Percentiles rank a stretch among this genome's conserved stretches.
These are phyloP conservation scores for Waltiozyma sp. DNA, from an alignment of 1,139 yeast species.

Conservation along the genomic window DNA sequence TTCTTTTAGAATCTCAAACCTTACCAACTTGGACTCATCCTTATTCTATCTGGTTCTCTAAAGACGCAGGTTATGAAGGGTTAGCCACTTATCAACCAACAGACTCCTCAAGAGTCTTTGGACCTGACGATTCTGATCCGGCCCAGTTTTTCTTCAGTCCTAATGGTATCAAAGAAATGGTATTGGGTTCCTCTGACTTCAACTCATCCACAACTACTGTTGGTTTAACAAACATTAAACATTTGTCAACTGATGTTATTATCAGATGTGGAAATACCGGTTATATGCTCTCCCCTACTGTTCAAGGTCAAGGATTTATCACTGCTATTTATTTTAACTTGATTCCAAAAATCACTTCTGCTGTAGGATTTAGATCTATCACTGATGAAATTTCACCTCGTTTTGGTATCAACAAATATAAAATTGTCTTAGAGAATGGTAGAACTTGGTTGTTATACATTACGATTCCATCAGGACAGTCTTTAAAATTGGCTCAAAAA, in stretches of 20 bases:
- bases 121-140: constrained; percentile 32
- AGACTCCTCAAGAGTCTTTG: constrained; percentile 51
- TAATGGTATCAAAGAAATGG: constrained; percentile 23
- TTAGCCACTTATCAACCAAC: constrained; percentile 60
- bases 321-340: constrained; percentile 50
- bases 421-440: constrained; percentile 27
- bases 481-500: constrained; percentile 28
- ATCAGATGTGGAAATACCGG: constrained; percentile 17
- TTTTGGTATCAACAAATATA: constrained; percentile 30
- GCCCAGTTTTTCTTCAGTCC: constrained; percentile 26
- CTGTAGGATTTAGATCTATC: constrained; percentile 52
- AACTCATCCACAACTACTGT: constrained; percentile 15
- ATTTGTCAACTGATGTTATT: constrained; percentile 21
- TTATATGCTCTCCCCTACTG: constrained; percentile 26
- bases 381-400: constrained; percentile 20
- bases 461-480: constrained; percentile 25
- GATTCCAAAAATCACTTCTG: constrained; percentile 44
- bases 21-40: constrained; percentile 74
- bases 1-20: constrained; percentile 55
- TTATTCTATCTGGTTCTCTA: constrained; percentile 59
- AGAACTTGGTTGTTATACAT: constrained; percentile 39
- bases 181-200: constrained; percentile 25
- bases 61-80: constrained; percentile 32
- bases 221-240: constrained; percentile 20
- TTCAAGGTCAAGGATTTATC: constrained; percentile 66